Base-by-base conservation (phyloP, 1,139 yeast genomes). In the Debaryomyces subglobosus region DNA sequence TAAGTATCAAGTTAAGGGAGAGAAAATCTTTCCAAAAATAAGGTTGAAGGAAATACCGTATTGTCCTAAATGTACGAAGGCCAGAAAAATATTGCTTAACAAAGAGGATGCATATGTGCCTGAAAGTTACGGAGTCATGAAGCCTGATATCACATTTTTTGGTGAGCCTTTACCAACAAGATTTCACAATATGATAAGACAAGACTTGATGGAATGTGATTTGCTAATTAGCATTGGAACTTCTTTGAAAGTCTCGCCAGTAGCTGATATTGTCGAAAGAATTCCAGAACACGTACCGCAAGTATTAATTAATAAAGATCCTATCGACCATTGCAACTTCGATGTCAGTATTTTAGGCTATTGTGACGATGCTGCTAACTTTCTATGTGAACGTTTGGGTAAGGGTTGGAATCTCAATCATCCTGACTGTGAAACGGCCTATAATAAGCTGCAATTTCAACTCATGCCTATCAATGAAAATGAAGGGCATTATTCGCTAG, bases 131-230 rank as follows among this genome's bases (percentile, higher is more conserved):
- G 96, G 96, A n/a, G 94, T 90, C 5, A 78, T 89, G 78, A 91
- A 92, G 63, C 97, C 97, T 0, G 96, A 91, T 62, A 91, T 92
- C 50, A 90, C 96, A 0, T 92, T 91, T 62, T 92, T 92, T 58
- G 96, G 97, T 6, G 97, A 92, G 63, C 83, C 86, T n/a, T 74
- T 92, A 47, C 96, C 97, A 0, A 71, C 77, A 13, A 67, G 76
- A 47, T 90, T 86, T 60, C 91, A 89, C 54, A 78, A 78, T 41
- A 71, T 78, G 34, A 76, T 87, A 29, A 72, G 77, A 36, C 68
- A 72, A 42, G 91, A 86, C 58, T 72, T 84, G 6, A 62, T 71
- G 18, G 74, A 79, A 35, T 89, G 96, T 66, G 97, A 92, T 65
- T 71, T 92, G 48, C 68, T 91, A 41, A 77, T 92, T 6, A 87